Base-by-base conservation (phyloP, 202 grass and related monocot species). In the Hordeum pubiflorum region DNA sequence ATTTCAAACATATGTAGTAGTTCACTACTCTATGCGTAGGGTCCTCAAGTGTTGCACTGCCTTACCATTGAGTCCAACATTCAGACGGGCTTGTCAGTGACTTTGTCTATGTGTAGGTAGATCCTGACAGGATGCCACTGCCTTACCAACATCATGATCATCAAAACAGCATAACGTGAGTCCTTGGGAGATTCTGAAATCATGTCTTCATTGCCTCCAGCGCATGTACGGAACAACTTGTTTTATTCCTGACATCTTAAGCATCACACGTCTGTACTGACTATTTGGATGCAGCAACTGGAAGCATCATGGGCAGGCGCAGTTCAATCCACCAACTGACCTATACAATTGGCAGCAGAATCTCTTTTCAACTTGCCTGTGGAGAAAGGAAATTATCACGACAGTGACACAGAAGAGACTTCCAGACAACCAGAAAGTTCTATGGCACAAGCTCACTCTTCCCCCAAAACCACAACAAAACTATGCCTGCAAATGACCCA, bases 361-460 rank as follows among this genome's bases (percentile, higher is more conserved):
- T 23, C 7, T 26, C 6, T 26, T 69, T 75, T 62, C 29, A 78
- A 72, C 48, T 73, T 87, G 11, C 12, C 48, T 54, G 2, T 54
- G 48, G 17, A 54, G 48, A 54, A n/a, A 54, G 48, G 48, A 80
- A 34, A 56, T 31, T 10, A 36, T 18, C 7, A 50, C 3, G 39
- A 44, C 38, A 70, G 2, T 70, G 20, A 39, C 38, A 52, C 69
- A 7, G 8, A 12, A 21, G 26, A 11, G 34, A 5, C 58, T 31
- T 81, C 52, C 62, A 71, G 81, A 52, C 7, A 73, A 78, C 37
- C 10, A 34, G 7, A 44, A 79, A 63, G 56, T 72, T 39, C 39
- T 32, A 18, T 10, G n/a, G 55, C 20, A 46, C 32, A 40, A 44
- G n/a, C 22, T 66, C 38, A 37, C 75, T 38, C 26, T 73, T 74